Conservation (phyloP, 805 yeast species). For the Wickerhamiella parazyma region DNA sequence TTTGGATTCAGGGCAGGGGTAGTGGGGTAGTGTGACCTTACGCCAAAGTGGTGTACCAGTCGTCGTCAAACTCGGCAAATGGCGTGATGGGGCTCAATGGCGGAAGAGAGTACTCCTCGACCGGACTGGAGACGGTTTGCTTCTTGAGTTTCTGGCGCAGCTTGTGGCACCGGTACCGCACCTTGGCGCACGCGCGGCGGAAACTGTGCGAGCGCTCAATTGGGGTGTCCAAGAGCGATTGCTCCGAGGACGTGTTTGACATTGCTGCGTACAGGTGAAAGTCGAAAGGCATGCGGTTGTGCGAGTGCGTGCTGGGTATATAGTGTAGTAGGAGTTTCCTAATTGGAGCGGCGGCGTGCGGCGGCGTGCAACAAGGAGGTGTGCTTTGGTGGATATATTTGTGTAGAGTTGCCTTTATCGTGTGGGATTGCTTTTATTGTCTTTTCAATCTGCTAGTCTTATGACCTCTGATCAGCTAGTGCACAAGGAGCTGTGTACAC, state of each 20-base stretch:
- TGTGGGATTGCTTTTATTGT: no score
- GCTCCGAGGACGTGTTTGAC: constrained; percentile 2
- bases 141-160: neutral
- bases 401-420: no score
- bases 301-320: constrained; percentile 41
- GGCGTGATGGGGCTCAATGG: neutral
- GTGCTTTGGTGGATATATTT: no score
- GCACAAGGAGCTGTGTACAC: no score
- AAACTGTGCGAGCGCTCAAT: neutral
- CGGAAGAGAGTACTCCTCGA: neutral
- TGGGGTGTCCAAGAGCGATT: neutral
- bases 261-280: constrained; percentile 1
- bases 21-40: no score
- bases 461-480: no score
- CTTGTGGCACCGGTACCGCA: neutral
- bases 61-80: neutral
- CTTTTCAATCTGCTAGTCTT: no score
- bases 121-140: neutral
- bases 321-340: constrained; percentile 39
- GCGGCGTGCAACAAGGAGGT: no score
- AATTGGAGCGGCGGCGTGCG: no score
- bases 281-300: neutral
- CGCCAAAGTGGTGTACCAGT: constrained; percentile 4
- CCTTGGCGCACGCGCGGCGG: constrained; percentile 1
- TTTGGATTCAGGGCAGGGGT: no score